Evolutionary conservation across 1,284 basidiomycete species (phyloP), one percentile per base, ranked within the genome.

Genomic region (Pseudozyma hubeiensis): DNA sequence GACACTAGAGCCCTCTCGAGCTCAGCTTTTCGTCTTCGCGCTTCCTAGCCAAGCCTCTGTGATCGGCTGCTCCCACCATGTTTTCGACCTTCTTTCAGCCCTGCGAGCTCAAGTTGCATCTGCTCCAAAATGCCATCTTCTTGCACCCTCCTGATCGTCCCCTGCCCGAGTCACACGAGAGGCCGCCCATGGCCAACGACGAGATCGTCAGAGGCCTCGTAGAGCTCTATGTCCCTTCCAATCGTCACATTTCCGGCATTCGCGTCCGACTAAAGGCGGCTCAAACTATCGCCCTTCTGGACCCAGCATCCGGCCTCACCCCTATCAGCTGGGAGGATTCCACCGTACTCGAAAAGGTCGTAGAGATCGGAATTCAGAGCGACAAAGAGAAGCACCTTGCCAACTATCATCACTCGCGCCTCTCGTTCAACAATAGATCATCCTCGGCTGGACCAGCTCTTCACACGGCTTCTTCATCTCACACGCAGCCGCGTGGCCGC

Each of bases 121-220:
- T 84, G 41, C 77, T 84, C 24, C 79, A 82, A 31, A 80, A 81
- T 67, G 80, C 77, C 33, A 57, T 83, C 48, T 83, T 82, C 56
- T 58, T 84, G 35, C 76, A 79, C 39, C 83, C 83, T 3, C 81
- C 83, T 24, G 73, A 78, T 34, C 70, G 63, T n/a, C 61, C 72
- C 17, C 60, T 74, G 4, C 75, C 75, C 17, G 74, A 76, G 10
- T 69, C 67, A 14, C 66, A 78, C 64, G 77, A 78, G 33, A 47
- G 63, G 8, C 81, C 81, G 7, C 82, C 82, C 8, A 71, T 78
- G 53, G 75, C 80, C 34, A 79, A 80, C 49, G 82, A 84, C 63
- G 81, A 81, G 51, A 67, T 84, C 35, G 80, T 83, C 10, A 73
- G 81, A 7, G 83, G 83, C 13, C 68, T 84, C 16, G 78, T 84